Conservation (phyloP, 169 alveolate species). For the Amoebophrya sp. region DNA sequence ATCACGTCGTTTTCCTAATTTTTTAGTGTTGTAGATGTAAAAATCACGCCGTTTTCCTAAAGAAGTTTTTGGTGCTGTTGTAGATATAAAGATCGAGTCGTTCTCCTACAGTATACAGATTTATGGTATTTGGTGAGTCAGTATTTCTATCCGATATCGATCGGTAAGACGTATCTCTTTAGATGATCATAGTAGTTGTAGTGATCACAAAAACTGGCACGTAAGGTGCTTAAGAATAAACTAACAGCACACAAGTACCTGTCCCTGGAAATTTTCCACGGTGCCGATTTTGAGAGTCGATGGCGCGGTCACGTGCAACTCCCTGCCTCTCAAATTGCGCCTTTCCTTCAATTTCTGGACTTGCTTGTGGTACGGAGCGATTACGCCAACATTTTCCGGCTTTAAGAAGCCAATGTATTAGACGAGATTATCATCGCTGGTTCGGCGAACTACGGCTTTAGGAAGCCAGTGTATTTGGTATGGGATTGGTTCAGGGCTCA, state of each 20-base stretch:
- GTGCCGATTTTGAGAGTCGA: not conserved
- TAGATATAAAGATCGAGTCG: not conserved
- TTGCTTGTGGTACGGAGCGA: constrained; percentile 14
- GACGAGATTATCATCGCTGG: no score
- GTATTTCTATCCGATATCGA: no score
- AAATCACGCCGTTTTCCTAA: constrained; percentile 17
- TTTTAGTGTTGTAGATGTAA: not conserved
- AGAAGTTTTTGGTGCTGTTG: not conserved
- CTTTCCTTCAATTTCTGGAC: not conserved
- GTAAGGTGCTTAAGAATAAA: not conserved
- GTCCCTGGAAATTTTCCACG: constrained; percentile 12
- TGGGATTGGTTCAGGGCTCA: no score
- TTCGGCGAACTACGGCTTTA: no score
- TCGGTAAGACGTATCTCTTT: no score
- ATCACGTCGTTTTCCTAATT: constrained; percentile 15
- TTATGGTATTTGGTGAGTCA: no score
- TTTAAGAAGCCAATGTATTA: not conserved
- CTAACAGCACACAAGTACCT: not conserved
- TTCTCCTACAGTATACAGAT: no score
- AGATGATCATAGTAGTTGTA: no score
- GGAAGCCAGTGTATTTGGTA: no score
- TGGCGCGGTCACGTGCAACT: not conserved
- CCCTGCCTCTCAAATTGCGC: not conserved
- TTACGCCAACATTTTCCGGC: not conserved
- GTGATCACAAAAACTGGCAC: not conserved